Conservation (phyloP, 495 filamentous ascomycete genomes). For the Filosporella fistucella region DNA sequence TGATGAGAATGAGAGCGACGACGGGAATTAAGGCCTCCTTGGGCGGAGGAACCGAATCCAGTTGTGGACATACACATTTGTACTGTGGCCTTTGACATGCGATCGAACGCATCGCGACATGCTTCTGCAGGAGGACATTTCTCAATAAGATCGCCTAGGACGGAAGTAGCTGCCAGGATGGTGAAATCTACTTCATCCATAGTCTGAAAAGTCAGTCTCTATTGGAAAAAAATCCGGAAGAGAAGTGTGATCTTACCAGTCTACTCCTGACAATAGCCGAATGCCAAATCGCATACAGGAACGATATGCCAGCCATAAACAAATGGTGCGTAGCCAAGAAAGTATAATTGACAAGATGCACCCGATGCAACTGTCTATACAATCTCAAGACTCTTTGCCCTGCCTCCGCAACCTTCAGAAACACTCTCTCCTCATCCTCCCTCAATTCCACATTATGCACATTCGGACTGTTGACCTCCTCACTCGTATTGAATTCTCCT, state of each 20-base stretch:
- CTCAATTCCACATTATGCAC: constrained; percentile 48
- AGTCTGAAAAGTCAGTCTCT: constrained; percentile 42
- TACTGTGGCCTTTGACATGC: constrained; percentile 91
- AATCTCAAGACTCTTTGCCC: constrained; percentile 88
- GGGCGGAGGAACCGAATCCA: constrained; percentile 59
- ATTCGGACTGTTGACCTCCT: constrained; percentile 57
- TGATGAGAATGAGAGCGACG: constrained; percentile 11
- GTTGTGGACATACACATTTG: constrained; percentile 85
- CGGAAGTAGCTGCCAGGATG: constrained; percentile 90
- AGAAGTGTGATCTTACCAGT: constrained; percentile 51
- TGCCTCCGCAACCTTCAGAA: constrained; percentile 89
- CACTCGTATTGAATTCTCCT: constrained; percentile 67
- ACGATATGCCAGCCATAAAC: constrained; percentile 97
- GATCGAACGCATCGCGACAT: constrained; percentile 90
- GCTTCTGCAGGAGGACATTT: constrained; percentile 79
- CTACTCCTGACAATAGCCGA: constrained; percentile 80
- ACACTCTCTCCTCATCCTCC: constrained; percentile 88
- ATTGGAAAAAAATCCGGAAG: neutral
- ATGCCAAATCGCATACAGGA: constrained; percentile 97
- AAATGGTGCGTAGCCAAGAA: constrained; percentile 96
- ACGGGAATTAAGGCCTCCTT: constrained; percentile 11
- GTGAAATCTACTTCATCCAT: constrained; percentile 97
- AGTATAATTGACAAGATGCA: constrained; percentile 90
- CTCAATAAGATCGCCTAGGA: constrained; percentile 67
- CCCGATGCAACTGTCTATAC: constrained; percentile 83